phyloP scores from a whole-genome alignment of 768 basidiomycete genomes.

The Rhizopogon sp. region DNA sequence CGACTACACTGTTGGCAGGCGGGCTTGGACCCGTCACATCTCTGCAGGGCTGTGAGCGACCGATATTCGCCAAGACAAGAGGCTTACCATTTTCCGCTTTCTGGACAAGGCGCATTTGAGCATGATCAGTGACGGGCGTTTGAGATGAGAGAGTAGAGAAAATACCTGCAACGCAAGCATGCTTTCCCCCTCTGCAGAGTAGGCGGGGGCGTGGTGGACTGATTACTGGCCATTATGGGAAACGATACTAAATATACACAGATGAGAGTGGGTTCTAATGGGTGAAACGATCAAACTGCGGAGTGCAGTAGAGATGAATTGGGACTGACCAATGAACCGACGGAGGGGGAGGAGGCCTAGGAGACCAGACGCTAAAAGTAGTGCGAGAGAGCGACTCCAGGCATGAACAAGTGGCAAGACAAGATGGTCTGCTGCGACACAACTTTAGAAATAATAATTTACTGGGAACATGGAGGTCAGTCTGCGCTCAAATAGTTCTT shows the following conservation, averaged over 20 bases:
- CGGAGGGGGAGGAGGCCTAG: slow-evolving; percentile 1
- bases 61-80: background rate
- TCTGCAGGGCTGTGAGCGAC: slow-evolving; percentile 34
- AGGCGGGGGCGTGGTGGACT: slow-evolving; percentile 22
- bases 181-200: slow-evolving; percentile 66
- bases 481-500: slow-evolving; percentile 26
- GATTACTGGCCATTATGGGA: slow-evolving; percentile 32
- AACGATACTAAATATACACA: slow-evolving; percentile 31
- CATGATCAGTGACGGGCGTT: slow-evolving; percentile 4
- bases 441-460: slow-evolving; percentile 25
- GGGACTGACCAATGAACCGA: slow-evolving; percentile 4
- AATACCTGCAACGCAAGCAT: slow-evolving; percentile 67
- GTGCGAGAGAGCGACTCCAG: slow-evolving; percentile 20
- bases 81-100: slow-evolving; percentile 64
- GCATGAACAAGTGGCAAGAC: slow-evolving; percentile 15
- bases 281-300: slow-evolving; percentile 4
- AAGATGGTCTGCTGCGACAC: background rate
- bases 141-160: slow-evolving; percentile 8
- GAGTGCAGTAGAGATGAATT: background rate
- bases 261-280: slow-evolving; percentile 16
- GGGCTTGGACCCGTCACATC: slow-evolving; percentile 75
- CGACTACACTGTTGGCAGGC: slow-evolving; percentile 75
- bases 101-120: slow-evolving; percentile 28
- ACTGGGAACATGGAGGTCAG: slow-evolving; percentile 22
- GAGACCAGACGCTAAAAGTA: slow-evolving; percentile 1